A percentile compares a stretch with the other conserved stretches of the same genome.
Evolutionary conservation across 805 yeast species (phyloP).

Genomic region (Candida nitratophila): DNA sequence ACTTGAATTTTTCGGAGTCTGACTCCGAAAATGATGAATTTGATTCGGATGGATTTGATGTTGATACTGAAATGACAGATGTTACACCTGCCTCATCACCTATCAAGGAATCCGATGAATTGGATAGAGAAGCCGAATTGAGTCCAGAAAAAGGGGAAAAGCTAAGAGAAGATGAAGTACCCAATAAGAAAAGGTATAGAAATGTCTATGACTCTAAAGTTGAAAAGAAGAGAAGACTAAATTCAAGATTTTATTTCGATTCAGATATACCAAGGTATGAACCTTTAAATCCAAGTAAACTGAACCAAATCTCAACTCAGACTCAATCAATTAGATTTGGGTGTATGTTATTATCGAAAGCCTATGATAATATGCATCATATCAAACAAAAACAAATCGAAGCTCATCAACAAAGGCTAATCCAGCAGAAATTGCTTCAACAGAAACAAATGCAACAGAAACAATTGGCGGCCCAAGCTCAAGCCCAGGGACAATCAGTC

Average conservation of each 20-base stretch:
- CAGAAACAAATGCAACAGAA: constrained; percentile 31
- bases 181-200: constrained; percentile 10
- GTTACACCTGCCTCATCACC: constrained; percentile 13
- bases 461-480: constrained; percentile 24
- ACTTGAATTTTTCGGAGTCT: constrained; percentile 32
- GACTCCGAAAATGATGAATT: constrained; percentile 15
- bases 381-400: constrained; percentile 59
- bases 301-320: constrained; percentile 76
- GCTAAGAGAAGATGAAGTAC: not conserved
- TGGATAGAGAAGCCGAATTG: not conserved
- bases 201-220: constrained; percentile 28
- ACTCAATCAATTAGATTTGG: constrained; percentile 91
- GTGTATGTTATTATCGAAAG: constrained; percentile 80
- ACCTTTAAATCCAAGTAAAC: constrained; percentile 74
- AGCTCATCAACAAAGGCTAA: constrained; percentile 26
- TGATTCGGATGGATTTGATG: constrained; percentile 28
- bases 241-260: constrained; percentile 46
- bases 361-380: constrained; percentile 79
- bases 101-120: not conserved
- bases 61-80: constrained; percentile 49
- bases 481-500: constrained; percentile 8
- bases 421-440: constrained; percentile 21
- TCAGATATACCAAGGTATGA: constrained; percentile 33
- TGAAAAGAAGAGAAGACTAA: constrained; percentile 31
- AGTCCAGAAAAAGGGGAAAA: not conserved